A percentile compares a stretch with the other conserved stretches of the same genome.
Conservation (phyloP, 306 rosid genomes). For the Trichosanthes cucumerina region DNA sequence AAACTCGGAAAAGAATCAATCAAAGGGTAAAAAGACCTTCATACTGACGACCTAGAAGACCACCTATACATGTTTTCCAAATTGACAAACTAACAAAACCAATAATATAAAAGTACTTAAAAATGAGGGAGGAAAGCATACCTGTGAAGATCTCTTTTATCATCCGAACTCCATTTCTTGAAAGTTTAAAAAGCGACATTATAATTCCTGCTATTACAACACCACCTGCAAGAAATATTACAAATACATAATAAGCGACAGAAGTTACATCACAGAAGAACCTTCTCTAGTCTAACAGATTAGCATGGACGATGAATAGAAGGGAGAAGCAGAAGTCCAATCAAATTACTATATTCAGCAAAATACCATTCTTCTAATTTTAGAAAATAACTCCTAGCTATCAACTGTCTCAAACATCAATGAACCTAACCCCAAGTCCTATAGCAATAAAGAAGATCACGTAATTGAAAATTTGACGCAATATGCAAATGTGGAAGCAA, state of each 20-base stretch:
- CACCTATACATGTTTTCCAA: not conserved
- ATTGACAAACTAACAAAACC: not conserved
- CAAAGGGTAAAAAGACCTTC: not conserved
- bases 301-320: not conserved
- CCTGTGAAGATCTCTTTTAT: not conserved
- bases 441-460: not conserved
- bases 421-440: not conserved
- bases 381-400: not conserved
- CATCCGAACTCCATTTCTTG: constrained; percentile 4
- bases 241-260: not conserved
- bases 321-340: not conserved
- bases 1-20: not conserved
- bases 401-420: not conserved
- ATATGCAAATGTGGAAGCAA: not conserved
- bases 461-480: not conserved
- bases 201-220: not conserved
- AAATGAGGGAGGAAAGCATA: not conserved
- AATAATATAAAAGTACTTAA: not conserved
- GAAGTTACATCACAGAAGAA: not conserved
- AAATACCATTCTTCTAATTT: not conserved
- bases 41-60: not conserved
- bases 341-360: not conserved
- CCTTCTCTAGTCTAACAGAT: not conserved
- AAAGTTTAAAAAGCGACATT: not conserved
- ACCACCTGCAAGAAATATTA: not conserved